Conservation (phyloP, 1,284 basidiomycete genomes). For the Peniophora sp. region DNA sequence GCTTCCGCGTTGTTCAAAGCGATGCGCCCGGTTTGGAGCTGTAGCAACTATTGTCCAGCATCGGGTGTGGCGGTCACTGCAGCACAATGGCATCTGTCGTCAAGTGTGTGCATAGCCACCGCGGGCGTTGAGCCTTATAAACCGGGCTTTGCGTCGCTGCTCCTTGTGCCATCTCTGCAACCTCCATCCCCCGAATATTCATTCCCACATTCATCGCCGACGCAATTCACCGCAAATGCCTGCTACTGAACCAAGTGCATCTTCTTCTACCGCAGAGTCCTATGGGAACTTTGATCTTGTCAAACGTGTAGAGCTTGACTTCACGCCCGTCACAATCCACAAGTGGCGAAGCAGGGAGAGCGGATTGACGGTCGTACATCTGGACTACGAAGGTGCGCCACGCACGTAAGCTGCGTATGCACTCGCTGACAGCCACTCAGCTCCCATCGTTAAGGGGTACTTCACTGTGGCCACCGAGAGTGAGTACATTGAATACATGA, state of each 20-base stretch:
- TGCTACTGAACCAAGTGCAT: conserved; percentile 2
- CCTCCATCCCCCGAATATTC: no score
- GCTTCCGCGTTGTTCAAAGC: no score
- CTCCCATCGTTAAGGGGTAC: conserved; percentile 88
- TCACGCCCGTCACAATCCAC: conserved; percentile 69
- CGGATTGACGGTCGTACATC: conserved; percentile 72
- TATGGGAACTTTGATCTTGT: conserved; percentile 79
- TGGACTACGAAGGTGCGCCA: conserved; percentile 70
- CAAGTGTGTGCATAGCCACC: no score
- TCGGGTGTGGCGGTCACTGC: no score
- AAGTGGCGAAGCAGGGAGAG: conserved; percentile 81
- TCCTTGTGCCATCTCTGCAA: no score
- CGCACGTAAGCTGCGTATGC: conserved; percentile 7
- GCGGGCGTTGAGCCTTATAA: no score
- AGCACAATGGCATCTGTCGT: no score
- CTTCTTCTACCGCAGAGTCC: conserved; percentile 18
- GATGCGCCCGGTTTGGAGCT: no score
- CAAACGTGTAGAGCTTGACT: conserved; percentile 63
- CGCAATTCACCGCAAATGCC: conserved; percentile 10
- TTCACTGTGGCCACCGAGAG: conserved; percentile 93
- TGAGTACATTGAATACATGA: conserved; percentile 31
- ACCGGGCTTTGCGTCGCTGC: no score
- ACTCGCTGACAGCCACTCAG: conserved; percentile 28
- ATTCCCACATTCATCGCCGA: no score
- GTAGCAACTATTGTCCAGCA: no score